These are phyloP conservation scores for Leishmania guyanensis DNA, from an alignment of 208 protist species.

Conservation along the genomic window DNA sequence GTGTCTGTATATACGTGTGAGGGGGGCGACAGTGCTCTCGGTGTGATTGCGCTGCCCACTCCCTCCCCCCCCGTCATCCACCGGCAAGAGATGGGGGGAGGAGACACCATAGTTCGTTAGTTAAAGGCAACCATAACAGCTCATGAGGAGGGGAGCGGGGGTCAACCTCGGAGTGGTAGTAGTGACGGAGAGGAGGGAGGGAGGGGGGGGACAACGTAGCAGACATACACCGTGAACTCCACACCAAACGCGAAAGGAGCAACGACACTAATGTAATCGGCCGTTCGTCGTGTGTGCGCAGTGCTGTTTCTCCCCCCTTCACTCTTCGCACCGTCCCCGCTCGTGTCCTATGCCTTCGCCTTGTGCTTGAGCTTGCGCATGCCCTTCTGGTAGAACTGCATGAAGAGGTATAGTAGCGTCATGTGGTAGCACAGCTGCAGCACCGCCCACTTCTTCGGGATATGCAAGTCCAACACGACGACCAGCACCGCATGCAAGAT, in stretches of 20 bases:
- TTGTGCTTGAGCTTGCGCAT: slow-evolving; percentile 14
- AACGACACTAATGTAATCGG: background rate
- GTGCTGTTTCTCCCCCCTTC: background rate
- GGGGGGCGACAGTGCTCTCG: background rate
- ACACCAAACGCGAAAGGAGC: background rate
- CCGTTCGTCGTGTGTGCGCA: background rate
- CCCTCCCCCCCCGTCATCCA: background rate
- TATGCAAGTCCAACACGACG: slow-evolving; percentile 58
- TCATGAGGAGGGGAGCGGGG: background rate
- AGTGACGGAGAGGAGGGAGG: background rate
- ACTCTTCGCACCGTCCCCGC: background rate
- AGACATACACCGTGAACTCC: background rate
- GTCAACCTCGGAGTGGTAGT: background rate
- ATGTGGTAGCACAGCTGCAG: slow-evolving; percentile 88
- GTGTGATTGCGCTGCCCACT: background rate
- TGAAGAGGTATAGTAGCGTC: slow-evolving; percentile 85
- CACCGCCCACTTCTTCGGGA: slow-evolving; percentile 56
- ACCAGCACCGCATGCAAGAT: slow-evolving; percentile 81
- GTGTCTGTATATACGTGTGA: background rate
- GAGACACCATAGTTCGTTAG: background rate
- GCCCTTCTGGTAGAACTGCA: slow-evolving; percentile 66
- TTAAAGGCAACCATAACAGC: background rate
- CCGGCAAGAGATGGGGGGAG: background rate
- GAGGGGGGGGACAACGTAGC: background rate
- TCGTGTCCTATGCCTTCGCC: background rate